Evolutionary conservation across 805 yeast genomes (phyloP).

Genomic region (Alloascoidea africana): DNA sequence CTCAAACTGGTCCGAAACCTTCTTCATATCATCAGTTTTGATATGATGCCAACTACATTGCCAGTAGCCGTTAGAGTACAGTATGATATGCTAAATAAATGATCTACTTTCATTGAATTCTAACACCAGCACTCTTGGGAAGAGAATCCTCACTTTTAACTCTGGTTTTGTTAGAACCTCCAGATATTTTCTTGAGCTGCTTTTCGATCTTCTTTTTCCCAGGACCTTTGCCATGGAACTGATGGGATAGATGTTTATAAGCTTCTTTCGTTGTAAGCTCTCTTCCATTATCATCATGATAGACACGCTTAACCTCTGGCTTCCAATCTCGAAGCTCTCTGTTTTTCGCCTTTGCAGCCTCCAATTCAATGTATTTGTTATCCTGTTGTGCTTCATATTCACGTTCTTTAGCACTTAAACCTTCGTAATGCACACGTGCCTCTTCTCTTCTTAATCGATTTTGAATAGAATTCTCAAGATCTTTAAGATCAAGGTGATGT

Average conservation of each 20-base stretch:
- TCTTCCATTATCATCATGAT: slow-evolving; percentile 51
- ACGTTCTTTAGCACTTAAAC: slow-evolving; percentile 17
- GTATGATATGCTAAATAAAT: too few relatives aligned
- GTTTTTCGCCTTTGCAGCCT: slow-evolving; percentile 15
- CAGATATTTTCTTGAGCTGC: slow-evolving; percentile 13
- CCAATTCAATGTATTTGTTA: slow-evolving; percentile 13
- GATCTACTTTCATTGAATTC: too few relatives aligned
- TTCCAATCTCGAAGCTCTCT: slow-evolving; percentile 21
- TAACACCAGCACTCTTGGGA: too few relatives aligned
- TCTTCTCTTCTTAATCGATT: slow-evolving; percentile 6
- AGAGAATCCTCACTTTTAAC: too few relatives aligned
- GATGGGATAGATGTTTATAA: slow-evolving; percentile 59
- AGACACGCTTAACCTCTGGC: slow-evolving; percentile 32
- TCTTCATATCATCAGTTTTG: too few relatives aligned
- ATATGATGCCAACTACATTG: too few relatives aligned
- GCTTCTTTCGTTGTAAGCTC: slow-evolving; percentile 53
- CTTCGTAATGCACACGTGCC: slow-evolving; percentile 12
- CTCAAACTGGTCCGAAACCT: too few relatives aligned
- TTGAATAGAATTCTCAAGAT: slow-evolving; percentile 9
- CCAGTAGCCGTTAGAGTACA: too few relatives aligned
- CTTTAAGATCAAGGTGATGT: slow-evolving; percentile 5
- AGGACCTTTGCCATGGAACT: slow-evolving; percentile 49
- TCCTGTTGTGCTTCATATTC: slow-evolving; percentile 16
- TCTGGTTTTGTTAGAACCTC: too few relatives aligned
- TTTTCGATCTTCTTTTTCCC: slow-evolving; percentile 20